Percentiles rank a stretch among this genome's conserved stretches.
Conservation (phyloP, 495 filamentous ascomycete species). For the Penicillium chermesinum region DNA sequence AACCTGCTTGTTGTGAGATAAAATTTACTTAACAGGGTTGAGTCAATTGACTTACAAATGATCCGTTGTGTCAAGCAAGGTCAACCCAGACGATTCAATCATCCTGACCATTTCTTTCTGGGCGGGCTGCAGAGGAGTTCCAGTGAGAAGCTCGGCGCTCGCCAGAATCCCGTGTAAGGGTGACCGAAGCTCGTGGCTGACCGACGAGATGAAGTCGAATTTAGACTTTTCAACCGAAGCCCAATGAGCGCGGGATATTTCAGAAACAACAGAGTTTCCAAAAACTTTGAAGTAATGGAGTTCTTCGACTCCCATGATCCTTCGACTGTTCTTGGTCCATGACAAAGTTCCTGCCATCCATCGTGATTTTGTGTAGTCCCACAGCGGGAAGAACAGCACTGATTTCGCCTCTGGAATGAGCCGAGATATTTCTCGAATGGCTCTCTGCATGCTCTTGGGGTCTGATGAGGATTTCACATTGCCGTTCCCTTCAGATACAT, state of each 20-base stretch:
- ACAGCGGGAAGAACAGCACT: conserved; percentile 55
- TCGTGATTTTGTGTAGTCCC: conserved; percentile 54
- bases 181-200: conserved; percentile 69
- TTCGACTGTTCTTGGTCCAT: conserved; percentile 48
- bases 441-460: conserved; percentile 1
- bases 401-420: conserved; percentile 49
- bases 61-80: conserved; percentile 64
- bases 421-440: conserved; percentile 7
- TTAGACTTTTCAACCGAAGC: conserved; percentile 52
- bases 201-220: conserved; percentile 63
- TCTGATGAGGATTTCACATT: not conserved
- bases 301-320: conserved; percentile 41
- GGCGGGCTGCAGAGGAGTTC: conserved; percentile 44
- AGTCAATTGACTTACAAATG: conserved; percentile 40
- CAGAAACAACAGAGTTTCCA: conserved; percentile 56
- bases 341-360: conserved; percentile 60
- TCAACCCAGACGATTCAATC: conserved; percentile 60
- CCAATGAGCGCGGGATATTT: conserved; percentile 50
- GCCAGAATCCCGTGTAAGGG: conserved; percentile 67
- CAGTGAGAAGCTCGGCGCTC: conserved; percentile 58
- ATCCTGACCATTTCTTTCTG: conserved; percentile 57
- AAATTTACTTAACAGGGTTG: not conserved
- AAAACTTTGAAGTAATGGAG: conserved; percentile 53
- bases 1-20: conserved; percentile 22
- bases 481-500: not conserved